A percentile compares a stretch with the other conserved stretches of the same genome.
phyloP scores from a whole-genome alignment of 257 asterid genomes.

The Perilla frutescens region DNA sequence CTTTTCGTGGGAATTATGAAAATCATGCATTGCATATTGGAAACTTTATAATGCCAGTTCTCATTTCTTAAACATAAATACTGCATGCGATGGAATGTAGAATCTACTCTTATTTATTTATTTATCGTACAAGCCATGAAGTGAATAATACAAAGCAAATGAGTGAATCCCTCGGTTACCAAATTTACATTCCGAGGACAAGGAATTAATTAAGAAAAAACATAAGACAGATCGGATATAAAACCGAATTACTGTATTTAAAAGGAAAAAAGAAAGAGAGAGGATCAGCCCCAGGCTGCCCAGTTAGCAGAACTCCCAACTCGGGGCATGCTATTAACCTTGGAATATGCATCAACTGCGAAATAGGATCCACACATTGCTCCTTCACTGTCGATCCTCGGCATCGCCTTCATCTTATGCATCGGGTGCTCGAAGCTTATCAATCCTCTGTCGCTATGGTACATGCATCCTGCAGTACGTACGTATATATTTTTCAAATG shows the following conservation, averaged over 20 bases:
- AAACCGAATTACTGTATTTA: background rate
- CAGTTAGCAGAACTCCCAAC: slow-evolving; percentile 97
- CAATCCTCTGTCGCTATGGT: slow-evolving; percentile 83
- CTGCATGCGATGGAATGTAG: too few relatives aligned
- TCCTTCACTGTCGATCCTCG: slow-evolving; percentile 95
- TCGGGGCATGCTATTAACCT: slow-evolving; percentile 86
- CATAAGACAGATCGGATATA: too few relatives aligned
- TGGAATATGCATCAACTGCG: slow-evolving; percentile 76
- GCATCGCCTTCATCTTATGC: slow-evolving; percentile 92
- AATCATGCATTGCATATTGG: too few relatives aligned
- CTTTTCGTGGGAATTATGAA: too few relatives aligned
- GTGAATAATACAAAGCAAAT: too few relatives aligned
- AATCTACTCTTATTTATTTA: too few relatives aligned
- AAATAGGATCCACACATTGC: slow-evolving; percentile 88
- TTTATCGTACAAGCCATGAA: too few relatives aligned
- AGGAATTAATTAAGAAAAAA: background rate
- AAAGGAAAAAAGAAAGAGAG: background rate
- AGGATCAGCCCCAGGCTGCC: slow-evolving; percentile 64
- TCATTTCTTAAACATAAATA: too few relatives aligned
- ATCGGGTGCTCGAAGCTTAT: slow-evolving; percentile 93
- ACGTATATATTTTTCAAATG: too few relatives aligned
- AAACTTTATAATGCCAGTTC: too few relatives aligned
- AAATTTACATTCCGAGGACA: slow-evolving; percentile 43
- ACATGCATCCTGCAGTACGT: slow-evolving; percentile 72
- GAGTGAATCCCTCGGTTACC: slow-evolving; percentile 3